These are phyloP conservation scores for Monosporozyma yasuniensis DNA, from an alignment of 805 yeast genomes.

Conservation along the genomic window DNA sequence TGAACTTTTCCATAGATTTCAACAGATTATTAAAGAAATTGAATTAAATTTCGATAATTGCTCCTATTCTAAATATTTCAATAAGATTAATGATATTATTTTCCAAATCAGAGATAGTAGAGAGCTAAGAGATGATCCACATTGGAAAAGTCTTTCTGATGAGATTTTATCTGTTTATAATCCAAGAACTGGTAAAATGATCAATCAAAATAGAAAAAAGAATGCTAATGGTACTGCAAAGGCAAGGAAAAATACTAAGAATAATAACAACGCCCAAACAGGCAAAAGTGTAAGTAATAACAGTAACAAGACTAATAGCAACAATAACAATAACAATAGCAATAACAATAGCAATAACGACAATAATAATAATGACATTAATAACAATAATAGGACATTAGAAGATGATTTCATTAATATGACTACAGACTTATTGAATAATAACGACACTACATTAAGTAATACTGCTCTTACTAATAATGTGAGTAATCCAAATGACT, in stretches of 20 bases:
- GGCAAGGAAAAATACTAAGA: not conserved
- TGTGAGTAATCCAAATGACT: not conserved
- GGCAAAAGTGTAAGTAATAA: not conserved
- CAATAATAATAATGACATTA: not conserved
- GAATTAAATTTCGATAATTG: conserved; percentile 27
- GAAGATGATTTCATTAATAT: conserved; percentile 7
- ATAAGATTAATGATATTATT: conserved; percentile 21
- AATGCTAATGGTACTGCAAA: conserved; percentile 4
- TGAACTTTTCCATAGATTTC: conserved; percentile 29
- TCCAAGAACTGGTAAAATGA: conserved; percentile 23
- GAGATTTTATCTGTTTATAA: conserved; percentile 23
- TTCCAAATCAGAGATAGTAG: conserved; percentile 26
- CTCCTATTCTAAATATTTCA: conserved; percentile 26
- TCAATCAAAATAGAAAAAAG: conserved; percentile 15
- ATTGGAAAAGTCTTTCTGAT: conserved; percentile 23
- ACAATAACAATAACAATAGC: not conserved
- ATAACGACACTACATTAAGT: not conserved
- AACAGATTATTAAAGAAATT: conserved; percentile 28
- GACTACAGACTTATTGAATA: conserved; percentile 6
- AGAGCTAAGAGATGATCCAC: conserved; percentile 22
- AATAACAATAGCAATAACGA: not conserved
- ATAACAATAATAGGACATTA: conserved; percentile 1
- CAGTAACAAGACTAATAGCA: not conserved
- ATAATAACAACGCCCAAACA: not conserved
- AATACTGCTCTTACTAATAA: not conserved